Evolutionary conservation across 768 basidiomycete genomes (phyloP).

Genomic region (Multifurca ochricompacta): DNA sequence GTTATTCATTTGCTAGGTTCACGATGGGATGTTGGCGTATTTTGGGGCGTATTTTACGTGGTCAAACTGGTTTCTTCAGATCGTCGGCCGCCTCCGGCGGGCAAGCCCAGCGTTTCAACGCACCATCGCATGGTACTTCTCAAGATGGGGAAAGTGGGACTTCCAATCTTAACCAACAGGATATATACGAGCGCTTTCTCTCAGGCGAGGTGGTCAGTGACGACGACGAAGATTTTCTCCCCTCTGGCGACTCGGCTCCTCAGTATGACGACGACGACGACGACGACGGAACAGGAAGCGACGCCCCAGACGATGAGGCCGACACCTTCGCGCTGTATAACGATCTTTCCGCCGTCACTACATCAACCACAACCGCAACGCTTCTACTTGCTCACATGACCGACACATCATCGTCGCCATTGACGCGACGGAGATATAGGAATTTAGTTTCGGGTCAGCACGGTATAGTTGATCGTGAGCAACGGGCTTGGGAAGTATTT

Average conservation of each 20-base stretch:
- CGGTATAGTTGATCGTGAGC: conserved; percentile 2
- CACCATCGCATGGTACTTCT: not conserved
- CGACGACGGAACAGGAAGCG: not conserved
- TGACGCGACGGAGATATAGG: conserved; percentile 42
- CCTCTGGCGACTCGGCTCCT: conserved; percentile 3
- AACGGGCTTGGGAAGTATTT: conserved; percentile 28
- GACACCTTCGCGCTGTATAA: conserved; percentile 39
- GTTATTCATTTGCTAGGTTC: conserved; percentile 7
- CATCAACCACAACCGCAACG: conserved; percentile 32
- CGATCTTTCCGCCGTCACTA: conserved; percentile 39
- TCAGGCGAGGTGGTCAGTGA: conserved; percentile 49
- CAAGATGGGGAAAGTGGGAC: conserved; percentile 17
- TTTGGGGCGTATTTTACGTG: conserved; percentile 12
- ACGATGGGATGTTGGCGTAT: conserved; percentile 11
- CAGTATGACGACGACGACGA: conserved; percentile 19
- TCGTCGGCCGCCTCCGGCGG: not conserved
- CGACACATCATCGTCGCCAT: conserved; percentile 34
- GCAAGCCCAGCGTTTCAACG: not conserved
- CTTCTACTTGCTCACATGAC: conserved; percentile 50
- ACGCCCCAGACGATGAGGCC: conserved; percentile 26
- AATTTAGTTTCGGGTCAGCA: conserved; percentile 28
- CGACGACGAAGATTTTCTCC: conserved; percentile 38
- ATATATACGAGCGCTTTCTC: conserved; percentile 50
- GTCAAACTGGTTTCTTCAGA: conserved; percentile 6
- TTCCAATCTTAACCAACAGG: conserved; percentile 28